These are phyloP conservation scores for Penicillium nordicum DNA, from an alignment of 2,329 filamentous ascomycete species.

Conservation along the genomic window DNA sequence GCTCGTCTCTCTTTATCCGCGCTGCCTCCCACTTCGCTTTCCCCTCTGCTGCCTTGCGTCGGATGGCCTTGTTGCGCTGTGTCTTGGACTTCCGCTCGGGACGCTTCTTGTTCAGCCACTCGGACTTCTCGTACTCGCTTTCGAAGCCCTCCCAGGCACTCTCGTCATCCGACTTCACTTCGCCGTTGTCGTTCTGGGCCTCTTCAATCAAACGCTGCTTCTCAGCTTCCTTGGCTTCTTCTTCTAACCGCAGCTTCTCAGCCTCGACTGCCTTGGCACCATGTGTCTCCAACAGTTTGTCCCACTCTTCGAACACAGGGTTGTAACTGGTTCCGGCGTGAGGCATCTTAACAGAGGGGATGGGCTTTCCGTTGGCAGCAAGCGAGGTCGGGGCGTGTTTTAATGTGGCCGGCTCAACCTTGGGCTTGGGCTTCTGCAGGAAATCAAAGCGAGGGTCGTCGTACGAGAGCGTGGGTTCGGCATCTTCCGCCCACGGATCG, in stretches of 20 bases:
- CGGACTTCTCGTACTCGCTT: slow-evolving; percentile 69
- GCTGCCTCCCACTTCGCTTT: slow-evolving; percentile 70
- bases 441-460: slow-evolving; percentile 61
- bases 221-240: slow-evolving; percentile 63
- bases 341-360: slow-evolving; percentile 76
- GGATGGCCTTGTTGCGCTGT: slow-evolving; percentile 83
- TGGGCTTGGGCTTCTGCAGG: slow-evolving; percentile 61
- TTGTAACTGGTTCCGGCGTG: slow-evolving; percentile 89
- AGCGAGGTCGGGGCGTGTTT: slow-evolving; percentile 76
- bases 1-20: slow-evolving; percentile 68
- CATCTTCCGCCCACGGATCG: slow-evolving; percentile 70
- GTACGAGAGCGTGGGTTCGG: slow-evolving; percentile 38
- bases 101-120: slow-evolving; percentile 67
- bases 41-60: slow-evolving; percentile 82
- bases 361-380: slow-evolving; percentile 72
- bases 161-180: slow-evolving; percentile 77
- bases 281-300: slow-evolving; percentile 68
- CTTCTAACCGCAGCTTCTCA: slow-evolving; percentile 69
- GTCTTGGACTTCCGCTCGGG: slow-evolving; percentile 80
- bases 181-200: slow-evolving; percentile 70
- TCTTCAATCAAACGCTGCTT: slow-evolving; percentile 68
- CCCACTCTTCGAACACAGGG: slow-evolving; percentile 81
- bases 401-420: slow-evolving; percentile 71
- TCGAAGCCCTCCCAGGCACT: slow-evolving; percentile 88
- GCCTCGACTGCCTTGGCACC: slow-evolving; percentile 74